These are phyloP conservation scores for Candida coquimbonensis DNA, from an alignment of 805 yeast genomes.

Conservation along the genomic window DNA sequence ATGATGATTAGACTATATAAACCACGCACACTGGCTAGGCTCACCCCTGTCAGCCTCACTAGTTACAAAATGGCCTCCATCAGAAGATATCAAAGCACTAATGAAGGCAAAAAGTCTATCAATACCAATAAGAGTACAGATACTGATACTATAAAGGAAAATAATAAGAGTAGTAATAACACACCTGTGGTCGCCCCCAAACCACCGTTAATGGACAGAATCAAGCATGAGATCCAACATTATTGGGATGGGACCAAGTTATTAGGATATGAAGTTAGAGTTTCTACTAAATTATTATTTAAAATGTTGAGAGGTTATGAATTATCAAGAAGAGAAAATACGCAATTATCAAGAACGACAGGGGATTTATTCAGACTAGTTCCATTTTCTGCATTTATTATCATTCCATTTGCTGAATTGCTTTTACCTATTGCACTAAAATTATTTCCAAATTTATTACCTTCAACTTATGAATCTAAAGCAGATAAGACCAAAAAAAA, in stretches of 20 bases:
- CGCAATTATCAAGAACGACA: conserved; percentile 83
- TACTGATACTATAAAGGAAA: neutral
- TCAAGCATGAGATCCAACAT: conserved; percentile 84
- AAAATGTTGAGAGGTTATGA: conserved; percentile 89
- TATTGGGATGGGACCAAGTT: conserved; percentile 96
- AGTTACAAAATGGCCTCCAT: neutral
- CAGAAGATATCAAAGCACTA: neutral
- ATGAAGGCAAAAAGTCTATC: neutral
- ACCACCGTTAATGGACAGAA: conserved; percentile 66
- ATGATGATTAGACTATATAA: too few relatives aligned
- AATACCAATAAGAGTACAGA: neutral
- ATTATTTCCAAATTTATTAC: conserved; percentile 88
- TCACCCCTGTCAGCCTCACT: neutral
- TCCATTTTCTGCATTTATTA: conserved; percentile 85
- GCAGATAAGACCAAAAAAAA: conserved; percentile 53
- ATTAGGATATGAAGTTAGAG: conserved; percentile 80
- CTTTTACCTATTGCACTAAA: conserved; percentile 83
- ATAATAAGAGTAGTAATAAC: neutral
- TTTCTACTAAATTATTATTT: conserved; percentile 71
- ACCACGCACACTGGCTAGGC: neutral
- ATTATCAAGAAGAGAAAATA: conserved; percentile 79
- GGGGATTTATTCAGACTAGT: conserved; percentile 81
- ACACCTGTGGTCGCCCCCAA: conserved; percentile 25
- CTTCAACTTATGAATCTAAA: conserved; percentile 81
- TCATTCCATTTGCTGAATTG: conserved; percentile 92